These are phyloP conservation scores for Aegle marmelos DNA, from an alignment of 345 rosid species.

Conservation along the genomic window DNA sequence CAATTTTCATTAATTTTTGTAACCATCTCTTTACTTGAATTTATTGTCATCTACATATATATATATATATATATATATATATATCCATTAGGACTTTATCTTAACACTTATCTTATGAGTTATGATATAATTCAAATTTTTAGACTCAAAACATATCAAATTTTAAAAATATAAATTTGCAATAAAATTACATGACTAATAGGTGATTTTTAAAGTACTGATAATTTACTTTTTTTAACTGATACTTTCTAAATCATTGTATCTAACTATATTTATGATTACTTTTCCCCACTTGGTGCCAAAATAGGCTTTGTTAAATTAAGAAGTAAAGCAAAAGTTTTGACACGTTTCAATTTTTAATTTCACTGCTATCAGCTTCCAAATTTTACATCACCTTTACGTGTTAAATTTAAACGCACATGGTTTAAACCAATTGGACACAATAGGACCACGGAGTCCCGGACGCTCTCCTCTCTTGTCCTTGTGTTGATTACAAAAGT, in stretches of 20 bases:
- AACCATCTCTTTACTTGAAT: neutral
- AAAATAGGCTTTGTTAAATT: neutral
- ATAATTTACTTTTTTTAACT: too few species aligned
- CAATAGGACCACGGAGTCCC: constrained; percentile 1
- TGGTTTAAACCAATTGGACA: constrained; percentile 11
- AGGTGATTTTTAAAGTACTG: too few species aligned
- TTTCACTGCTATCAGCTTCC: neutral
- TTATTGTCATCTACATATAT: too few species aligned
- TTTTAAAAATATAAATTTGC: too few species aligned
- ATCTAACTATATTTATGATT: neutral
- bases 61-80: too few species aligned
- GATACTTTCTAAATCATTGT: neutral
- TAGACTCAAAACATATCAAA: too few species aligned
- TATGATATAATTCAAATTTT: too few species aligned
- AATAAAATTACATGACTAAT: too few species aligned
- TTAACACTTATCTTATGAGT: too few species aligned
- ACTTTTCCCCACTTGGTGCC: neutral
- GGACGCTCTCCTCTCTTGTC: neutral
- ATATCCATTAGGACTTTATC: too few species aligned
- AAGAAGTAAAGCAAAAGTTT: constrained; percentile 7
- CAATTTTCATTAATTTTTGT: neutral
- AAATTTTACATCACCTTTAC: constrained; percentile 13
- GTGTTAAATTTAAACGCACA: constrained; percentile 11
- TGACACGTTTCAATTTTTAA: neutral
- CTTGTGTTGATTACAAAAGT: neutral